phyloP scores from a whole-genome alignment of 768 basidiomycete species.

The Serendipita sp. region DNA sequence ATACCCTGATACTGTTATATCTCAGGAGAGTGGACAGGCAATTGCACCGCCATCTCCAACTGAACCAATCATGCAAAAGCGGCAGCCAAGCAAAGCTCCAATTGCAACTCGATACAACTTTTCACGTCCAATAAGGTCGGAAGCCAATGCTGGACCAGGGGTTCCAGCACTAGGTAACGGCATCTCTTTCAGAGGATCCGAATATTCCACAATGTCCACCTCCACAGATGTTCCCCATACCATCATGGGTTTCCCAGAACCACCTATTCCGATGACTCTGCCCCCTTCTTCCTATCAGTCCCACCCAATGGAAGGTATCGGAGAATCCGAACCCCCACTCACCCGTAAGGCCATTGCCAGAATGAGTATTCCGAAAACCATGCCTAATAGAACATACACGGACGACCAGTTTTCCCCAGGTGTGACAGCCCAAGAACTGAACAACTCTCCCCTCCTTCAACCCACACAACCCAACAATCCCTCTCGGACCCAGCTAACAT shows the following conservation, averaged over 20 bases:
- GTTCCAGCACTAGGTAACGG: neutral
- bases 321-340: neutral
- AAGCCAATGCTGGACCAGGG: neutral
- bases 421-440: neutral
- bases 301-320: neutral
- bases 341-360: neutral
- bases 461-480: neutral
- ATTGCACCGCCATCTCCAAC: conserved; percentile 2
- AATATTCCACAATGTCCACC: conserved; percentile 1
- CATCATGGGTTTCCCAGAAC: neutral
- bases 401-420: neutral
- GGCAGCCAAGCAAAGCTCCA: neutral
- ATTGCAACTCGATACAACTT: neutral
- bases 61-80: neutral
- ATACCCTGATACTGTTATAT: neutral
- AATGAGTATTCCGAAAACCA: conserved; percentile 1
- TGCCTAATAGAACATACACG: neutral
- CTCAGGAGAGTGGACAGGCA: neutral
- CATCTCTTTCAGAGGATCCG: neutral
- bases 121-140: neutral
- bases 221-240: neutral
- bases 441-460: neutral
- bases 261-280: neutral
- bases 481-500: neutral
- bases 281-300: neutral